Evolutionary conservation across 2,329 filamentous ascomycete species (phyloP), one percentile per base, ranked within the genome.

Genomic region (Coniella lustricola): DNA sequence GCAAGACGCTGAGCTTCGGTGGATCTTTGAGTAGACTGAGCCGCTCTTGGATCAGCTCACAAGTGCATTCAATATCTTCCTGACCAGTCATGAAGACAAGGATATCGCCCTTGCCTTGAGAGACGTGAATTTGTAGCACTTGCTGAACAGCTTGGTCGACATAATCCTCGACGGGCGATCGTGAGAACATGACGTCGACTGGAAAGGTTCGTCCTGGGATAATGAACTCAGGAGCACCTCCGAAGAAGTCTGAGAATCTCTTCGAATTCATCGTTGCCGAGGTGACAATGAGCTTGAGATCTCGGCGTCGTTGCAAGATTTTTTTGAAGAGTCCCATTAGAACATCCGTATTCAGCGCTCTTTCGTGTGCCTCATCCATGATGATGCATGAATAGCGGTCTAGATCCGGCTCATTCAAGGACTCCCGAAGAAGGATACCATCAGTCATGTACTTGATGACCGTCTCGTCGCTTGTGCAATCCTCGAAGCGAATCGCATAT

Each of bases 381-480:
- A 98, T 98, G 59, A 98, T 90, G 64, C 90, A 96, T 13, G 91
- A 95, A 64, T 98, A 98, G 55, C 88, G 87, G 65, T 97, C 93
- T 39, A 98, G 74, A 64, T 98, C 91, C 7, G 85, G 81, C 65
- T 97, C 91, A 51, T 90, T 90, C 10, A 98, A 75, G 5, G 90
- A 96, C 62, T 98, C 94, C 69, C 93, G 81, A 29, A 98, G 77
- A 38, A 98, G 72, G 18, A 98, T 88, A 71, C 93, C 93, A 61
- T 98, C 94, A 0, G 93, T 98, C 90, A 98, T 96, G 66, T 98
- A 98, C 68, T 98, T 98, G 70, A 98, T 97, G 51, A 84, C 76
- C 0, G 93, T 98, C 50, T 97, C 86, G 57, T 90, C 89, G 71
- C 89, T 95, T 1, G 93, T 98, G 66, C 90, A 96, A 64, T 98